A percentile compares a stretch with the other conserved stretches of the same genome.
phyloP scores from a whole-genome alignment of 345 rosid genomes.

The Microcos paniculata region DNA sequence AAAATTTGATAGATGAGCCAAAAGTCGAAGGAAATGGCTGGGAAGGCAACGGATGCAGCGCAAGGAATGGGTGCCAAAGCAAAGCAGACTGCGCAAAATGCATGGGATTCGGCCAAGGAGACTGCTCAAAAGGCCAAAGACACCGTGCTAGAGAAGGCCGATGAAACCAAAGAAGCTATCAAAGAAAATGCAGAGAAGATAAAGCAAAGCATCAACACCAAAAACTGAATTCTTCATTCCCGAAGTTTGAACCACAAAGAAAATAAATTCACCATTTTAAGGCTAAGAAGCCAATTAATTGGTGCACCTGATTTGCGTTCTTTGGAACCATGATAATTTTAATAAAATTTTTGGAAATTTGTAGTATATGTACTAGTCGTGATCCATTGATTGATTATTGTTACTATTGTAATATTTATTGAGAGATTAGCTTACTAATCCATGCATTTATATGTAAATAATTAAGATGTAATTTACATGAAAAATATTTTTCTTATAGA shows the following conservation, averaged over 20 bases:
- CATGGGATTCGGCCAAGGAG: slow-evolving; percentile 36
- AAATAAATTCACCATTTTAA: background rate
- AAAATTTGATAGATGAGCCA: slow-evolving; percentile 3
- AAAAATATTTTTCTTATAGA: no score
- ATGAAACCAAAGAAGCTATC: slow-evolving; percentile 30
- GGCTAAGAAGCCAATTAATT: background rate
- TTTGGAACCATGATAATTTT: background rate
- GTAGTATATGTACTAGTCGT: no score
- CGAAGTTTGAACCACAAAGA: background rate
- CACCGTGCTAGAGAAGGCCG: slow-evolving; percentile 25
- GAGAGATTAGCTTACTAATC: no score
- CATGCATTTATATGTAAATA: no score
- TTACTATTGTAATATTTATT: no score
- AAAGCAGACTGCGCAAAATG: slow-evolving; percentile 23
- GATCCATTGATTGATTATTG: no score
- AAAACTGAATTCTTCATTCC: background rate
- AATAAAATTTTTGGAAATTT: no score
- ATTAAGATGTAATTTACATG: no score
- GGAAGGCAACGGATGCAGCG: slow-evolving; percentile 15
- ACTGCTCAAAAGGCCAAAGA: slow-evolving; percentile 35
- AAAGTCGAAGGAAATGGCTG: slow-evolving; percentile 16
- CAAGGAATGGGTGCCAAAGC: slow-evolving; percentile 27
- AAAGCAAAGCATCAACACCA: slow-evolving; percentile 37
- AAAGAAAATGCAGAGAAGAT: slow-evolving; percentile 38
- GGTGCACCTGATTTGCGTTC: background rate